phyloP scores from a whole-genome alignment of 2,329 filamentous ascomycete species.

The Sclerotinia minor region DNA sequence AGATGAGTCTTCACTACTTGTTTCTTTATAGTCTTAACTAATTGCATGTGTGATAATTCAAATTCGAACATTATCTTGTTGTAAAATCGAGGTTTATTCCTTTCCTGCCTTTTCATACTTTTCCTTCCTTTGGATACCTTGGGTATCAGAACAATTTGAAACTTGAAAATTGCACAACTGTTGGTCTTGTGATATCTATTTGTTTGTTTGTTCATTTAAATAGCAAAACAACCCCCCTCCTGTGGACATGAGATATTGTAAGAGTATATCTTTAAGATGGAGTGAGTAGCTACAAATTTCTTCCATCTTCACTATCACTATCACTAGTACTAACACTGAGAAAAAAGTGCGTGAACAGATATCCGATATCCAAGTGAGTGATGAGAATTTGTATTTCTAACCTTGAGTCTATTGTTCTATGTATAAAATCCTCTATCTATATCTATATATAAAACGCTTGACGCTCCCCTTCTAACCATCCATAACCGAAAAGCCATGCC shows the following conservation, averaged over 20 bases:
- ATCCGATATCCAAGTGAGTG: neutral
- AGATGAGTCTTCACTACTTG: no score
- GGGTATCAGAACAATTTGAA: no score
- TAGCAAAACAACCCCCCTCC: fast-evolving
- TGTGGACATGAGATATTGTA: no score
- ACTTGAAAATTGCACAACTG: no score
- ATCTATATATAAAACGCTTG: neutral
- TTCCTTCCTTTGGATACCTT: no score
- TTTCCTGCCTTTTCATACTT: no score
- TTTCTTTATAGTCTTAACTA: no score
- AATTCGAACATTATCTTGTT: no score
- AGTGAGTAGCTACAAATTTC: neutral
- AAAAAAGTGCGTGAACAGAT: neutral
- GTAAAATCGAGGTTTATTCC: no score
- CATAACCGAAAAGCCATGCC: neutral
- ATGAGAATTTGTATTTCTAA: neutral
- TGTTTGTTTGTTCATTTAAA: no score
- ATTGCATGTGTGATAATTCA: no score
- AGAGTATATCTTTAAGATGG: neutral
- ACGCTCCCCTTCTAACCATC: neutral
- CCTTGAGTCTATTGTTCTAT: neutral
- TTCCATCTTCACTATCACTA: neutral
- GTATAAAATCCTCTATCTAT: constrained; percentile 1
- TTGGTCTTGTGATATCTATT: no score
- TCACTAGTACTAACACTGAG: neutral